Percentiles rank a stretch among this genome's conserved stretches.
Conservation (phyloP, 2,329 filamentous ascomycete species). For the Aspergillus neotritici region DNA sequence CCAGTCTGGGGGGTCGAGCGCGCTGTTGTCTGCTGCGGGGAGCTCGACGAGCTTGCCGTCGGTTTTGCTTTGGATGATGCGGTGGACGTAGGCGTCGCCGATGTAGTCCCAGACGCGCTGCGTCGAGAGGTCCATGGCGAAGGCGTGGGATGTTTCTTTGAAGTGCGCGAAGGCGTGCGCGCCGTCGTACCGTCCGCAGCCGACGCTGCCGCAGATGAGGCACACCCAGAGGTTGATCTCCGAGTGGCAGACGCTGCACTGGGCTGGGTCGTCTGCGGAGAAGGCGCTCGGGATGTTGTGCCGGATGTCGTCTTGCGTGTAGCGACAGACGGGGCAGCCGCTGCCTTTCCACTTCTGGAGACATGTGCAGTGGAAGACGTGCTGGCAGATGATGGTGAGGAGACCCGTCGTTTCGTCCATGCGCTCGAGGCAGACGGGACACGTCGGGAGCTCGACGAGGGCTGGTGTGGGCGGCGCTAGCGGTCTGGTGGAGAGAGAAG, state of each 20-base stretch:
- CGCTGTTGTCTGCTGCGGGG: constrained; percentile 53
- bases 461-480: constrained; percentile 72
- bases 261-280: constrained; percentile 50
- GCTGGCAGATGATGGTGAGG: constrained; percentile 92
- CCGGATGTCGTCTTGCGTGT: constrained; percentile 61
- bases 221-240: constrained; percentile 89
- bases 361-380: constrained; percentile 96
- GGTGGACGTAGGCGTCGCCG: constrained; percentile 91
- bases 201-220: constrained; percentile 84
- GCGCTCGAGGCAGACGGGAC: constrained; percentile 89
- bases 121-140: constrained; percentile 84
- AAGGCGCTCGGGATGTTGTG: constrained; percentile 43
- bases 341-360: constrained; percentile 93
- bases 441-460: constrained; percentile 86
- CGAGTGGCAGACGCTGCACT: constrained; percentile 77
- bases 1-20: constrained; percentile 39
- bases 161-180: constrained; percentile 92
- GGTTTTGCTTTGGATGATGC: constrained; percentile 87
- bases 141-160: constrained; percentile 82
- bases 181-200: constrained; percentile 89
- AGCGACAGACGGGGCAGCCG: constrained; percentile 90
- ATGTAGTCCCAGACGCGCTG: constrained; percentile 98
- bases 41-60: constrained; percentile 90
- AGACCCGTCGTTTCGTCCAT: constrained; percentile 98
- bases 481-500: constrained; percentile 54